Conservation (phyloP, 2,329 filamentous ascomycete genomes). For the Emergomyces pasteurianus region DNA sequence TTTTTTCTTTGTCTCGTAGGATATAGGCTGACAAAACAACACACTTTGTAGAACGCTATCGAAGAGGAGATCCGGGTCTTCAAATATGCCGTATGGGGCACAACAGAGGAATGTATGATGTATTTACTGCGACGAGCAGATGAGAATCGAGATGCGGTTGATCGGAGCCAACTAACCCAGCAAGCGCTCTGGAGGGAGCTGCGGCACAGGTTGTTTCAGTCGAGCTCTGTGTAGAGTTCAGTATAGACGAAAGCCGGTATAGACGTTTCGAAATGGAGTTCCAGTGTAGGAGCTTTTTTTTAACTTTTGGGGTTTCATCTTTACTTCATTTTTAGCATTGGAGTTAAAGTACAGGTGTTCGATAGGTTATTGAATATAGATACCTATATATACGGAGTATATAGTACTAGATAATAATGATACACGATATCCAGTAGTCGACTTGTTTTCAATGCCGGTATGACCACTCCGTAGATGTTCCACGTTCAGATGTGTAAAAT, state of each 20-base stretch:
- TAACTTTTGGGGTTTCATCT: background rate
- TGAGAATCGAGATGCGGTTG: slow-evolving; percentile 57
- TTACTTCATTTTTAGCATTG: too few relatives aligned
- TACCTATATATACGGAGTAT: background rate
- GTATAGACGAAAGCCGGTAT: background rate
- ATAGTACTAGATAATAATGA: background rate
- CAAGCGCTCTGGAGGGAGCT: slow-evolving; percentile 12
- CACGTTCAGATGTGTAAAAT: too few relatives aligned
- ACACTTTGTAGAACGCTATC: background rate
- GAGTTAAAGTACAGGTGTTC: background rate
- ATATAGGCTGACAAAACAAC: background rate
- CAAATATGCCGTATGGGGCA: slow-evolving; percentile 51
- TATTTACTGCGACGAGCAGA: slow-evolving; percentile 54
- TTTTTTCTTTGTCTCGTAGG: background rate
- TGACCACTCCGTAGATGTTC: too few relatives aligned
- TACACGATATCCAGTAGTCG: background rate
- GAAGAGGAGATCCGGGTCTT: slow-evolving; percentile 37
- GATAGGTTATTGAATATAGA: background rate
- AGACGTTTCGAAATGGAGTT: background rate
- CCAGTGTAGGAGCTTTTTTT: background rate
- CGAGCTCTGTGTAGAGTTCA: background rate
- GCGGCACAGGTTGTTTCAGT: slow-evolving; percentile 4
- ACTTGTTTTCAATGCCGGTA: background rate
- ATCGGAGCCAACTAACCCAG: slow-evolving; percentile 27
- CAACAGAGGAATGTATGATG: slow-evolving; percentile 47